A percentile compares a stretch with the other conserved stretches of the same genome.
Conservation (phyloP, 75 land plant genomes). For the Pseudotsuga menziesii region DNA sequence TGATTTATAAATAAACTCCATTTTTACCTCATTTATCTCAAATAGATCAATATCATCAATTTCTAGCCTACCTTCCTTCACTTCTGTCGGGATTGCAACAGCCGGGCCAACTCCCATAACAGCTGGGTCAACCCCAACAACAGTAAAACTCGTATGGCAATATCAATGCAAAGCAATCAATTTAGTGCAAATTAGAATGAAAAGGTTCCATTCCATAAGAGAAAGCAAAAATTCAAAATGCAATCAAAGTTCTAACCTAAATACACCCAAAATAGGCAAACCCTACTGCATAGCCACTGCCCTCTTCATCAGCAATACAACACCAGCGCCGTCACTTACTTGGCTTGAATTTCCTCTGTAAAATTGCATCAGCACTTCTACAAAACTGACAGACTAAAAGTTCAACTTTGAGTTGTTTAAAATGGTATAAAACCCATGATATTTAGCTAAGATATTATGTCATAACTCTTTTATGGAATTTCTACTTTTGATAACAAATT, state of each 20-base stretch:
- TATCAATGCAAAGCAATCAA: background rate
- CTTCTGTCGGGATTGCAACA: conserved; percentile 91
- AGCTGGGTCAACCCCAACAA: conserved; percentile 94
- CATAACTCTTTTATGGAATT: background rate
- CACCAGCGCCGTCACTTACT: conserved; percentile 98
- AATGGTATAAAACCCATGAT: background rate
- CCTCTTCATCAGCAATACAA: conserved; percentile 91
- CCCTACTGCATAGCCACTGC: conserved; percentile 62
- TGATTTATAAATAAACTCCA: background rate
- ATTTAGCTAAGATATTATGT: background rate
- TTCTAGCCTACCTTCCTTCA: conserved; percentile 79
- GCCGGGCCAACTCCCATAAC: conserved; percentile 98
- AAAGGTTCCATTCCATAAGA: background rate
- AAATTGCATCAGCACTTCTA: background rate
- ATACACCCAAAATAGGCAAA: conserved; percentile 89
- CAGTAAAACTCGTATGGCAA: conserved; percentile 75
- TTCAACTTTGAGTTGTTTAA: background rate
- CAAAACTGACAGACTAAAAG: background rate
- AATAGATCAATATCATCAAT: conserved; percentile 84
- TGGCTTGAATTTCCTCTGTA: conserved; percentile 87
- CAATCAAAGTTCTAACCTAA: conserved; percentile 48
- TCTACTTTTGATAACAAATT: background rate
- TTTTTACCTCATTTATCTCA: conserved; percentile 87
- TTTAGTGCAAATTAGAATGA: background rate
- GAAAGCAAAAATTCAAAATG: background rate